A percentile compares a stretch with the other conserved stretches of the same genome.
phyloP scores from a whole-genome alignment of 352 stramenopile species.

The Peronospora farinosa region DNA sequence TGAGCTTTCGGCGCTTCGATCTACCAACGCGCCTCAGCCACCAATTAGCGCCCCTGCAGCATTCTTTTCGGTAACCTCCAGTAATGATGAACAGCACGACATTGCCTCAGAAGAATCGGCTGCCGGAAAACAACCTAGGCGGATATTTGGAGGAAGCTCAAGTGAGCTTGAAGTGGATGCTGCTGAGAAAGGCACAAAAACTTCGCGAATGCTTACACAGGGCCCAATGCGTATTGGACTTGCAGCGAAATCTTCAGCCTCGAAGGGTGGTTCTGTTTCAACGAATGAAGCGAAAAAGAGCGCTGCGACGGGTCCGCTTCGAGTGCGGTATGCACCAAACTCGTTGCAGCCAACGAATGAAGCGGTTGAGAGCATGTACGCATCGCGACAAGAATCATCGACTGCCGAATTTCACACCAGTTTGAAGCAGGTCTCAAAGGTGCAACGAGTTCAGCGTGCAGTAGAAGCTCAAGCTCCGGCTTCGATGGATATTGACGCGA shows the following conservation, averaged over 20 bases:
- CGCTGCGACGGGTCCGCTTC: constrained; percentile 26
- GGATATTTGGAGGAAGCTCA: constrained; percentile 19
- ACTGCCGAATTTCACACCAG: constrained; percentile 33
- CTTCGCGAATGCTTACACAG: constrained; percentile 36
- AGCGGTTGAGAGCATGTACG: constrained; percentile 28
- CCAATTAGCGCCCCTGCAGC: constrained; percentile 6
- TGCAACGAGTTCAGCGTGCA: constrained; percentile 36
- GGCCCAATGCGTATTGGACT: constrained; percentile 37
- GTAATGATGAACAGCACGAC: constrained; percentile 6
- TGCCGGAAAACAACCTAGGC: constrained; percentile 20
- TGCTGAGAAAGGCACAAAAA: constrained; percentile 5
- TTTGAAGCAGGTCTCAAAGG: constrained; percentile 18
- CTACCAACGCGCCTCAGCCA: constrained; percentile 11
- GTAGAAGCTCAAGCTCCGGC: constrained; percentile 14
- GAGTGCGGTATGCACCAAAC: constrained; percentile 33
- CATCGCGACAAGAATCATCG: constrained; percentile 25
- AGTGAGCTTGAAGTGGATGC: constrained; percentile 11
- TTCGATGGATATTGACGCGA: constrained; percentile 17
- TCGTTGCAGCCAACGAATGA: constrained; percentile 13
- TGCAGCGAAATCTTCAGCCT: constrained; percentile 22
- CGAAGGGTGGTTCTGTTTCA: constrained; percentile 15
- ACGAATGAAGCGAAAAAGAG: constrained; percentile 24
- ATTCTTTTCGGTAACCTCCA: constrained; percentile 16
- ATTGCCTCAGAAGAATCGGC: constrained; percentile 12
- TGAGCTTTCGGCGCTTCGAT: constrained; percentile 12